A percentile compares a stretch with the other conserved stretches of the same genome.
These are phyloP conservation scores for Xylaria sp. DNA, from an alignment of 2,329 filamentous ascomycete species.

Conservation along the genomic window DNA sequence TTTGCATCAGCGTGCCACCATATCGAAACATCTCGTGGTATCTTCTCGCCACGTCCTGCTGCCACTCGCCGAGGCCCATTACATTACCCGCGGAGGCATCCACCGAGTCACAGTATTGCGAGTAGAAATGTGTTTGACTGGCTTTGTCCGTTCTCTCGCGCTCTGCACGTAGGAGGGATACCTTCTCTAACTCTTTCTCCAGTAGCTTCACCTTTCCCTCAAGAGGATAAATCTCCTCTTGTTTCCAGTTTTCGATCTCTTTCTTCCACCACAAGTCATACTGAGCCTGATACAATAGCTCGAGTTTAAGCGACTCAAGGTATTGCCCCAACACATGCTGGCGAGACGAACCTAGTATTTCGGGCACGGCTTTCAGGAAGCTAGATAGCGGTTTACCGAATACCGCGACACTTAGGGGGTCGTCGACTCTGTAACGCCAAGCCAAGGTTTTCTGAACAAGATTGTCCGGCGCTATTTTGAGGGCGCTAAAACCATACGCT, in stretches of 20 bases:
- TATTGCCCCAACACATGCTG: slow-evolving; percentile 23
- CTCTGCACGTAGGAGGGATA: too few species aligned
- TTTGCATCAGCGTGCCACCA: slow-evolving; percentile 29
- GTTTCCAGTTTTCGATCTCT: neutral
- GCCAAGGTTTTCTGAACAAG: neutral
- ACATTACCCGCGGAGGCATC: neutral
- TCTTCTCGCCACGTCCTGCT: neutral
- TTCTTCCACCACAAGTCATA: slow-evolving; percentile 8
- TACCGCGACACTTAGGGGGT: accelerated
- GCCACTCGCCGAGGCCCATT: neutral
- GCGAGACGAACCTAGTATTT: slow-evolving; percentile 2
- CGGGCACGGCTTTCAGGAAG: slow-evolving; percentile 20
- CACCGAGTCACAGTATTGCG: neutral
- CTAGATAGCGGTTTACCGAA: neutral
- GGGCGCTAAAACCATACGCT: slow-evolving; percentile 25
- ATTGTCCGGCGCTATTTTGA: slow-evolving; percentile 24
- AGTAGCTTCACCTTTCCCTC: neutral
- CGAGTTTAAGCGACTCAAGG: neutral
- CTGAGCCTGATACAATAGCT: neutral
- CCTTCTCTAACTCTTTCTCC: neutral
- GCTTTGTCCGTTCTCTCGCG: too few species aligned
- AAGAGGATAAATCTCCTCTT: neutral
- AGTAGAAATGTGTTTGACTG: too few species aligned
- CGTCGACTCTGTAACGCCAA: too few species aligned
- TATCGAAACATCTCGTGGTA: slow-evolving; percentile 1